Evolutionary conservation across 176 grass and related monocot species (phyloP), one percentile per base, ranked within the genome.

Genomic region (Zizania latifolia): DNA sequence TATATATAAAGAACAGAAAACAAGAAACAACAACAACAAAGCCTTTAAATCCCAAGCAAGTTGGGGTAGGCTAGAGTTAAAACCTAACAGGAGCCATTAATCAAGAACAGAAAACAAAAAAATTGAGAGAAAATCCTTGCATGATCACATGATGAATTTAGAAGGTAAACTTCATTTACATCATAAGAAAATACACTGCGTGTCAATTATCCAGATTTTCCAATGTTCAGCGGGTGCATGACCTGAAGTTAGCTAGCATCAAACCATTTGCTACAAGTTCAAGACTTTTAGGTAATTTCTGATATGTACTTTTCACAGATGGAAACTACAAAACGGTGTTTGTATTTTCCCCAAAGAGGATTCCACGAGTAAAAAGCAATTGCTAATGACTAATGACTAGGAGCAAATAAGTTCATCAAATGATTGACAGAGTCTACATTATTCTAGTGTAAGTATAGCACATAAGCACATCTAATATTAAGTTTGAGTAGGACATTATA

Each of bases 81-180:
- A n/a, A n/a, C n/a, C n/a, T n/a, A n/a, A n/a, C n/a, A n/a, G n/a
- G n/a, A n/a, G n/a, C n/a, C n/a, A n/a, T 6, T 65, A 65, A 23
- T 55, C 40, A 31, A 30, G 24, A 68, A 22, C 13, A 2, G 57
- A 30, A 45, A 16, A 36, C 11, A 36, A 56, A 3, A 15, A 4
- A 57, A 36, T 31, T 70, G 44, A 51, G 6, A 86, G 68, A 58
- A 48, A 36, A 58, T 13, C 30, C 51, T 70, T 75, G 35, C 53
- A 30, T 57, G 28, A 34, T 17, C 32, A 56, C 8, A 53, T 22
- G 60, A 61, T 31, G 38, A 72, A 21, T 65, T 77, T 11, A 46
- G 5, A 62, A 7, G 12, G 34, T 10, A 54, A 65, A 71, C 0
- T 51, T 12, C 45, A 36, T 36, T 36, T 66, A 66, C 72, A 35